Conservation (phyloP, 495 filamentous ascomycete genomes). For the Platismatia glauca region DNA sequence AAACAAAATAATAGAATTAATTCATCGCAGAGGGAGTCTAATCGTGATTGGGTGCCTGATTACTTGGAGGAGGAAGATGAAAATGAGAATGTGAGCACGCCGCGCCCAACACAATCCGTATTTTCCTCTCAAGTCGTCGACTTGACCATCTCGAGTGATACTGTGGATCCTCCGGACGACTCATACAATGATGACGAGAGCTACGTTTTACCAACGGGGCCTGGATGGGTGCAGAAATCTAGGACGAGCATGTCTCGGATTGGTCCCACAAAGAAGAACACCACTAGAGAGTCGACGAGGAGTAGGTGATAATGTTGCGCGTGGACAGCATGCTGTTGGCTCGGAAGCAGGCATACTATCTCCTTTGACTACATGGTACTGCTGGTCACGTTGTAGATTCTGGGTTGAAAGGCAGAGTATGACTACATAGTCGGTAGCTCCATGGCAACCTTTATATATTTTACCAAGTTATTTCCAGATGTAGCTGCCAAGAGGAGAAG, state of each 20-base stretch:
- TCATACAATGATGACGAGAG: conserved; percentile 28
- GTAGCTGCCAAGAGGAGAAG: background rate
- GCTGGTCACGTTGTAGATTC: background rate
- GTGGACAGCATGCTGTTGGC: background rate
- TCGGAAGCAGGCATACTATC: background rate
- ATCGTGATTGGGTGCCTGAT: conserved; percentile 5
- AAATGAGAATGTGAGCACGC: conserved; percentile 1
- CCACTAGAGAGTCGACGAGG: background rate
- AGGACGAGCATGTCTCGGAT: conserved; percentile 3
- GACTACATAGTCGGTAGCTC: background rate
- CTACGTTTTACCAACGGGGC: conserved; percentile 29
- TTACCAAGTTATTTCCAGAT: no score
- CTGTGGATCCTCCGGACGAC: conserved; percentile 25
- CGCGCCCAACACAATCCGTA: conserved; percentile 13
- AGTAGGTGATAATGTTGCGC: background rate
- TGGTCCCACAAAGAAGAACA: background rate
- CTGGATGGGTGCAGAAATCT: conserved; percentile 34
- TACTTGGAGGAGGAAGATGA: background rate
- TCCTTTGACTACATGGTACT: background rate
- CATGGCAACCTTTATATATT: no score
- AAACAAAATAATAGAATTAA: conserved; percentile 4
- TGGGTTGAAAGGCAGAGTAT: background rate
- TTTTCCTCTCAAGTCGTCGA: conserved; percentile 33
- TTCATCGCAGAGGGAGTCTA: conserved; percentile 6
- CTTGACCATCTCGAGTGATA: conserved; percentile 36